Percentiles rank a stretch among this genome's conserved stretches.
These are phyloP conservation scores for Aphanomyces stellatus DNA, from an alignment of 352 stramenopile species.

Conservation along the genomic window DNA sequence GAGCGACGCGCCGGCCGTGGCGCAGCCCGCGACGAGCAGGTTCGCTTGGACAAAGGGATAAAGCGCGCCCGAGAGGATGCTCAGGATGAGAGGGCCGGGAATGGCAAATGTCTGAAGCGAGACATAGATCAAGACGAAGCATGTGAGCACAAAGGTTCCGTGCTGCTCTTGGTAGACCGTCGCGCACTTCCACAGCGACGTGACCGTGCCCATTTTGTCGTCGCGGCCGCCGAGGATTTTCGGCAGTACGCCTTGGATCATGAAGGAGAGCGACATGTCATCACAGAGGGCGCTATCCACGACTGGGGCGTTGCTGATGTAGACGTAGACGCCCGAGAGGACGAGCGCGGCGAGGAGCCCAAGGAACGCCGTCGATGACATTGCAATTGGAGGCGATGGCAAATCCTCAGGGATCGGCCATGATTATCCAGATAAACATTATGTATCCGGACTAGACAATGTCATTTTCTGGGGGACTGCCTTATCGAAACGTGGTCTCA, in stretches of 20 bases:
- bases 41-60: slow-evolving; percentile 76
- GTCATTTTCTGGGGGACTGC: no score
- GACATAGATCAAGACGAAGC: slow-evolving; percentile 84
- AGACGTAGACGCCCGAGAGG: background rate
- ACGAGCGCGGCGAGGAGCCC: background rate
- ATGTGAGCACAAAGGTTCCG: slow-evolving; percentile 57
- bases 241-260: slow-evolving; percentile 67
- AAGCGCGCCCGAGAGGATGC: slow-evolving; percentile 81
- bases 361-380: slow-evolving; percentile 2
- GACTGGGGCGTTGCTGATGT: background rate
- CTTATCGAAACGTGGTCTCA: no score
- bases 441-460: no score
- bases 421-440: no score
- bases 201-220: slow-evolving; percentile 78
- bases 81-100: slow-evolving; percentile 77
- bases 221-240: slow-evolving; percentile 73
- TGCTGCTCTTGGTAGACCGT: slow-evolving; percentile 72
- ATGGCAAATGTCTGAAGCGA: slow-evolving; percentile 83
- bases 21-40: slow-evolving; percentile 73
- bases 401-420: no score
- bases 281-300: slow-evolving; percentile 7
- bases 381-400: no score
- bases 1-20: slow-evolving; percentile 66
- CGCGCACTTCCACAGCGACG: slow-evolving; percentile 64
- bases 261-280: slow-evolving; percentile 61